Percentiles rank a stretch among this genome's conserved stretches.
phyloP scores from a whole-genome alignment of 352 stramenopile genomes.

The Pythium insidiosum region DNA sequence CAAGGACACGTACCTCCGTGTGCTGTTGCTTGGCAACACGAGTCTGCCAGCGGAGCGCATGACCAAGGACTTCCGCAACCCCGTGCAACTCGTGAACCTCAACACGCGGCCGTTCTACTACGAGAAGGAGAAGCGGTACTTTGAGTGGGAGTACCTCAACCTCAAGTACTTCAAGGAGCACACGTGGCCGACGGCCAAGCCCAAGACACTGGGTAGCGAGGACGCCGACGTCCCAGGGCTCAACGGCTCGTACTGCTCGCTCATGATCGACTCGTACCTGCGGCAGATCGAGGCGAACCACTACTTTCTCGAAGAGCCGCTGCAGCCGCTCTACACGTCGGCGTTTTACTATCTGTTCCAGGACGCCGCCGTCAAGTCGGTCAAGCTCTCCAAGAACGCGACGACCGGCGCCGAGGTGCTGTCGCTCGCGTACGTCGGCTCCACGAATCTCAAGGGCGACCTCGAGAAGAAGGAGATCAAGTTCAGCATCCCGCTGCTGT shows the following conservation, averaged over 20 bases:
- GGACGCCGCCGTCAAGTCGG: slow-evolving; percentile 9
- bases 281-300: slow-evolving; percentile 7
- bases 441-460: slow-evolving; percentile 13
- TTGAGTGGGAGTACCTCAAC: slow-evolving; percentile 25
- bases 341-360: slow-evolving; percentile 15
- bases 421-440: slow-evolving; percentile 5
- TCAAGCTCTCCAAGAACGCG: slow-evolving; percentile 8
- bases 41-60: slow-evolving; percentile 1
- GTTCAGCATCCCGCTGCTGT: slow-evolving; percentile 16
- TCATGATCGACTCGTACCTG: slow-evolving; percentile 13
- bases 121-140: slow-evolving; percentile 3
- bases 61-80: slow-evolving; percentile 6
- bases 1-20: slow-evolving; percentile 2
- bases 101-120: slow-evolving; percentile 15
- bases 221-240: too few relatives aligned
- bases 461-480: slow-evolving; percentile 7
- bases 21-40: slow-evolving; percentile 2
- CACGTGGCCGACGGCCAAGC: neutral
- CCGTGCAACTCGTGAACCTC: slow-evolving; percentile 15
- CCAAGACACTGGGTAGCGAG: too few relatives aligned
- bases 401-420: slow-evolving; percentile 2
- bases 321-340: slow-evolving; percentile 13
- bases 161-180: slow-evolving; percentile 1
- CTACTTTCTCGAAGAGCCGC: slow-evolving; percentile 7
- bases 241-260: slow-evolving; percentile 1